These are phyloP conservation scores for Rickenella mellea DNA, from an alignment of 768 basidiomycete species.

Conservation along the genomic window DNA sequence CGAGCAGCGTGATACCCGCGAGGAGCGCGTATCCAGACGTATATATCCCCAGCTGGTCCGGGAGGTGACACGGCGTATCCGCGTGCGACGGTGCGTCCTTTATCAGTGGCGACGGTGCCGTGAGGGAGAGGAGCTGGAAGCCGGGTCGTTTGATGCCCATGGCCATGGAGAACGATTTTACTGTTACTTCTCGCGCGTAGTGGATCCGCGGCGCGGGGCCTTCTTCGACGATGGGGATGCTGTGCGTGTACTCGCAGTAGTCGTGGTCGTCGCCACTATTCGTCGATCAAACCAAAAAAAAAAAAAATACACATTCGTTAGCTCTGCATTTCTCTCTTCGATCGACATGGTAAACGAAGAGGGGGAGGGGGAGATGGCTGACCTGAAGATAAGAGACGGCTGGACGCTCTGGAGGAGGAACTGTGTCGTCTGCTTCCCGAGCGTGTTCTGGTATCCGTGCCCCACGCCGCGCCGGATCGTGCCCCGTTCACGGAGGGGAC, in stretches of 20 bases:
- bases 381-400: slow-evolving; percentile 75
- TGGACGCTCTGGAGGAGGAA: slow-evolving; percentile 56
- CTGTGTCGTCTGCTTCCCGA: slow-evolving; percentile 54
- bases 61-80: slow-evolving; percentile 68
- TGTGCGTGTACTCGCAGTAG: slow-evolving; percentile 74
- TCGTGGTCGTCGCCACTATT: slow-evolving; percentile 90
- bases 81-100: slow-evolving; percentile 32
- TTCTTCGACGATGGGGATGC: slow-evolving; percentile 16
- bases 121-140: slow-evolving; percentile 81
- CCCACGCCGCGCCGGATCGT: slow-evolving; percentile 67
- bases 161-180: slow-evolving; percentile 86
- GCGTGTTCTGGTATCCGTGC: slow-evolving; percentile 75
- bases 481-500: slow-evolving; percentile 67
- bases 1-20: slow-evolving; percentile 44
- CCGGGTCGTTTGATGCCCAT: slow-evolving; percentile 82
- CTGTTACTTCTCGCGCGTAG: slow-evolving; percentile 62
- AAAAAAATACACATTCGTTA: too few species aligned
- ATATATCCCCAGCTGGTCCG: slow-evolving; percentile 79
- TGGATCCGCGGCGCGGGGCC: slow-evolving; percentile 9
- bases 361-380: slow-evolving; percentile 6
- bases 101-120: slow-evolving; percentile 28
- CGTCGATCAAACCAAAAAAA: slow-evolving; percentile 1
- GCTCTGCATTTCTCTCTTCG: too few species aligned
- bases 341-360: too few species aligned
- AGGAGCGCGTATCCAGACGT: slow-evolving; percentile 63